These are phyloP conservation scores for Salpingoeca rosetta DNA, from an alignment of 78 protist genomes.

Conservation along the genomic window DNA sequence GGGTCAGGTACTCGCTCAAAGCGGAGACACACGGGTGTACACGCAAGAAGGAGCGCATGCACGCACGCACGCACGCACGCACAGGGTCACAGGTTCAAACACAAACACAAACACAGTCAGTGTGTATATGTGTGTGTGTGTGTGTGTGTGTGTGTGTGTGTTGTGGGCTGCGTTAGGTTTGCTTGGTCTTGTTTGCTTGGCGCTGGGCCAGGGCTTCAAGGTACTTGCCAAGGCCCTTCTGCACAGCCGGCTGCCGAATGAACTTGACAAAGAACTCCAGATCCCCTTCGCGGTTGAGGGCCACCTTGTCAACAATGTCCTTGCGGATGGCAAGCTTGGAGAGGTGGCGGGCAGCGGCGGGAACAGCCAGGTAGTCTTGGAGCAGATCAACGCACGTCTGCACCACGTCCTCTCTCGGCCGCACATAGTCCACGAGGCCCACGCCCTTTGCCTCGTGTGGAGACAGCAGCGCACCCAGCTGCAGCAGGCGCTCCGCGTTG, in stretches of 20 bases:
- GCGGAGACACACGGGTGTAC: too few species aligned
- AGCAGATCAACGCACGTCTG: not conserved
- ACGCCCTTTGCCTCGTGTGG: not conserved
- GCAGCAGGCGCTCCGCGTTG: not conserved
- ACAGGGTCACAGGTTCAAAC: too few species aligned
- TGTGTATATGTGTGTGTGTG: too few species aligned
- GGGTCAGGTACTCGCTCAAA: too few species aligned
- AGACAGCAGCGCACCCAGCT: not conserved
- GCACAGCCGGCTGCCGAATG: not conserved
- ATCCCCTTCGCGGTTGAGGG: not conserved
- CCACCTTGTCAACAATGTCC: not conserved
- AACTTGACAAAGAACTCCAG: not conserved
- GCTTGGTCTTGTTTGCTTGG: not conserved
- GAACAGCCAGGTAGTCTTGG: not conserved
- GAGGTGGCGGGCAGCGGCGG: not conserved
- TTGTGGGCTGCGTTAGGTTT: too few species aligned
- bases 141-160: too few species aligned
- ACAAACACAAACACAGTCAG: too few species aligned
- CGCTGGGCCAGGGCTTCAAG: not conserved
- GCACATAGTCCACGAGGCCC: constrained; percentile 1
- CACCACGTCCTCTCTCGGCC: not conserved
- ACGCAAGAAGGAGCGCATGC: too few species aligned
- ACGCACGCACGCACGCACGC: too few species aligned
- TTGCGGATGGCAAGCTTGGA: not conserved
- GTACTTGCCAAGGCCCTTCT: not conserved